Conservation (phyloP, 352 stramenopile genomes). For the Phytophthora ohioensis region DNA sequence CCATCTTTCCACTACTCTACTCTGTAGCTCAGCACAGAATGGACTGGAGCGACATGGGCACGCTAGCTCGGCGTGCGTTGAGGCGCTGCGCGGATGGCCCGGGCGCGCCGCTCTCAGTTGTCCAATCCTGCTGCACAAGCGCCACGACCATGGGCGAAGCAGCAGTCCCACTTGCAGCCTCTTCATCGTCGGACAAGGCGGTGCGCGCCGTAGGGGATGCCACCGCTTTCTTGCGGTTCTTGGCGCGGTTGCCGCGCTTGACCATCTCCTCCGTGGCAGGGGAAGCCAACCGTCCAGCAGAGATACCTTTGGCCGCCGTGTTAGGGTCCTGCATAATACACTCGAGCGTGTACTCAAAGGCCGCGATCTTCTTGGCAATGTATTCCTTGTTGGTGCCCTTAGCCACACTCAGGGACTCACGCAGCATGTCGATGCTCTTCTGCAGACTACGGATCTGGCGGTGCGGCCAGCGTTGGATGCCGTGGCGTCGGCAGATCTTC, state of each 20-base stretch:
- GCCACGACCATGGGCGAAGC: conserved; percentile 19
- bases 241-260: conserved; percentile 63
- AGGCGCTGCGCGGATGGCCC: conserved; percentile 34
- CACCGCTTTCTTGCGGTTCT: conserved; percentile 48
- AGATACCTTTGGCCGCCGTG: conserved; percentile 79
- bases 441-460: conserved; percentile 84
- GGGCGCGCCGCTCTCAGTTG: neutral
- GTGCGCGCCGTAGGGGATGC: conserved; percentile 7
- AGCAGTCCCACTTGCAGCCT: conserved; percentile 32
- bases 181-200: conserved; percentile 63
- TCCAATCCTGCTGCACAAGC: conserved; percentile 29
- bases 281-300: conserved; percentile 63
- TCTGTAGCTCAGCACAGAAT: conserved; percentile 66
- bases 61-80: conserved; percentile 47
- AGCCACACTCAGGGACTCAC: conserved; percentile 71
- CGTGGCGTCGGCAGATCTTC: conserved; percentile 85
- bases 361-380: conserved; percentile 84
- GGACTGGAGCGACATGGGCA: conserved; percentile 76
- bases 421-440: conserved; percentile 87
- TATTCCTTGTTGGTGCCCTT: conserved; percentile 84
- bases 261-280: conserved; percentile 65
- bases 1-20: conserved; percentile 9
- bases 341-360: conserved; percentile 84
- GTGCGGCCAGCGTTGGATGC: conserved; percentile 87
- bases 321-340: conserved; percentile 87